phyloP scores from a whole-genome alignment of 495 filamentous ascomycete genomes.

The Aspergillus sparsus region DNA sequence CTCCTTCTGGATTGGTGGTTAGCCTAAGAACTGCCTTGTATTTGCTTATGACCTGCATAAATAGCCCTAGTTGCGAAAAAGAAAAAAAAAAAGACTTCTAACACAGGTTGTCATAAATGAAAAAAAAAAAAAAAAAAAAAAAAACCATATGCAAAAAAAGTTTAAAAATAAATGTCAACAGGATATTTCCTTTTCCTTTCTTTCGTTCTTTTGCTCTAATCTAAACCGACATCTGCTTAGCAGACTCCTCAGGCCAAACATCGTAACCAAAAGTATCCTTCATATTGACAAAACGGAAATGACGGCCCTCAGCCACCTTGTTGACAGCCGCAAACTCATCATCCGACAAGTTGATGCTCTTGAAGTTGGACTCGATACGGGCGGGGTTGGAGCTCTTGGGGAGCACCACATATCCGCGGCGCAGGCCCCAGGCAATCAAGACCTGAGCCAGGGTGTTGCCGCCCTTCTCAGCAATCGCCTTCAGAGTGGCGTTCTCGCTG shows the following conservation, averaged over 20 bases:
- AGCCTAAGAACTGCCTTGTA: neutral
- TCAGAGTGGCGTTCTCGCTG: conserved; percentile 59
- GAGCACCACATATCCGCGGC: conserved; percentile 70
- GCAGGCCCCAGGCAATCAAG: conserved; percentile 68
- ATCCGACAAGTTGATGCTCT: conserved; percentile 57
- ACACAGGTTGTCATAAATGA: neutral
- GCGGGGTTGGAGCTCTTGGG: conserved; percentile 67
- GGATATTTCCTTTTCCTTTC: neutral
- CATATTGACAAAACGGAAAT: conserved; percentile 77
- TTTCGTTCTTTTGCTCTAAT: neutral
- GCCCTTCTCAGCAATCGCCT: conserved; percentile 61
- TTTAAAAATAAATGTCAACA: neutral
- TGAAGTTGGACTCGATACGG: conserved; percentile 67
- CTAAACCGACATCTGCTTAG: conserved; percentile 41
- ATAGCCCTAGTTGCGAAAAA: conserved; percentile 25
- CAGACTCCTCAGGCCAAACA: conserved; percentile 51
- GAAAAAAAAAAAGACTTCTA: conserved; percentile 10
- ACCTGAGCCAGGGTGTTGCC: conserved; percentile 66
- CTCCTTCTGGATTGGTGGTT: conserved; percentile 17
- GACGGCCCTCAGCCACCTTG: conserved; percentile 58
- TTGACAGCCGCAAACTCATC: conserved; percentile 61
- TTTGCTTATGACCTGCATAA: conserved; percentile 38
- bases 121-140: conserved; percentile 11
- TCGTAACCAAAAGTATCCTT: conserved; percentile 67
- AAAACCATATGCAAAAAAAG: neutral